Conservation (phyloP, 306 rosid genomes). For the Ammopiptanthus mongolicus region DNA sequence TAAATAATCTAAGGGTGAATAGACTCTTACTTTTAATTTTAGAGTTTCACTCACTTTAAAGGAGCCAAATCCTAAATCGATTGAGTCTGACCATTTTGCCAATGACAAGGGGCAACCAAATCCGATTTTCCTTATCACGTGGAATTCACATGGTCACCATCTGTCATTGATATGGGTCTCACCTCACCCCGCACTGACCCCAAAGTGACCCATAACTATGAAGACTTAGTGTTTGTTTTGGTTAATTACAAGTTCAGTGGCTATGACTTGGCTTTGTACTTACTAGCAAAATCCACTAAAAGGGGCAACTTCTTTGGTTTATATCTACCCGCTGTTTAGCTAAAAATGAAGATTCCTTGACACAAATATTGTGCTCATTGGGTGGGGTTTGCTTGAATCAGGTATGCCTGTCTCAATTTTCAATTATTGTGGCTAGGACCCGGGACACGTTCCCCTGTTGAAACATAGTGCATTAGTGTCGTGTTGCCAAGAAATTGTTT, state of each 20-base stretch:
- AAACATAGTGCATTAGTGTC: constrained; percentile 10
- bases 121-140: constrained; percentile 23
- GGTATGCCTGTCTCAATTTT: constrained; percentile 21
- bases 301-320: constrained; percentile 30
- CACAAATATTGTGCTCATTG: constrained; percentile 6
- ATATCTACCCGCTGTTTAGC: constrained; percentile 43
- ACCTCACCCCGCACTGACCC: constrained; percentile 17
- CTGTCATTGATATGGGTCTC: constrained; percentile 28
- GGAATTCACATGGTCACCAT: constrained; percentile 47
- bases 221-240: constrained; percentile 38
- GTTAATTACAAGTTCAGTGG: constrained; percentile 14
- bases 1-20: too few relatives aligned
- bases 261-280: constrained; percentile 19
- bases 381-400: constrained; percentile 28
- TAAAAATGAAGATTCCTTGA: constrained; percentile 51
- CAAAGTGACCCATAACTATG: constrained; percentile 25
- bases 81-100: background rate
- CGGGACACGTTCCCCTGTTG: constrained; percentile 20
- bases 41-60: too few relatives aligned
- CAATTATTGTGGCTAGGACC: constrained; percentile 24
- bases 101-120: background rate
- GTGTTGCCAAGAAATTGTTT: background rate
- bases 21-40: too few relatives aligned
- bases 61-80: too few relatives aligned
- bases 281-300: constrained; percentile 22